Conservation (phyloP, 768 basidiomycete genomes). For the Boletus sp. region DNA sequence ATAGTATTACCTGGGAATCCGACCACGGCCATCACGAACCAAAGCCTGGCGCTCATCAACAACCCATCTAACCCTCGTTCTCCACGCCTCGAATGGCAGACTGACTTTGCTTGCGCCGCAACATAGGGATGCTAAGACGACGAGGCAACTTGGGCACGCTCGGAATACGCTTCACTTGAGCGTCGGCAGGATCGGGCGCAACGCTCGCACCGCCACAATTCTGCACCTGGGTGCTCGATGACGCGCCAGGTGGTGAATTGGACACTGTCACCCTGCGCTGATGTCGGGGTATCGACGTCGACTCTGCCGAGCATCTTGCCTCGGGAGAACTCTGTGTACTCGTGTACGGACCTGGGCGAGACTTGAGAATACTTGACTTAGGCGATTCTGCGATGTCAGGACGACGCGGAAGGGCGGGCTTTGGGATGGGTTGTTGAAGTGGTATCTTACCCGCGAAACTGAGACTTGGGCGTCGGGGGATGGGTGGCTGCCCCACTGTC, state of each 20-base stretch:
- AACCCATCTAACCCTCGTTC: not conserved
- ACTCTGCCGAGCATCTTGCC: not conserved
- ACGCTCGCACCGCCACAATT: not conserved
- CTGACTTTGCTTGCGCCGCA: conserved; percentile 28
- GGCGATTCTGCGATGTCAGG: conserved; percentile 7
- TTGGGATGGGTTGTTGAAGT: not conserved
- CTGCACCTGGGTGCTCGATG: not conserved
- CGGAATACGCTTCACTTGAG: conserved; percentile 12
- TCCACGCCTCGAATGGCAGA: not conserved
- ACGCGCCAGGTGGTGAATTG: conserved; percentile 8
- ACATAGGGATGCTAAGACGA: conserved; percentile 27
- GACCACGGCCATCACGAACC: not conserved
- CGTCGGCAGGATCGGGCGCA: not conserved
- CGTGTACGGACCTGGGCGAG: conserved; percentile 1
- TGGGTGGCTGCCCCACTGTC: not conserved
- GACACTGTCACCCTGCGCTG: conserved; percentile 24
- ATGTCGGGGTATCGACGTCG: conserved; percentile 1
- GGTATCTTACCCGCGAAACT: not conserved
- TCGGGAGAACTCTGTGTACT: conserved; percentile 5
- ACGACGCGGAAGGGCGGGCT: not conserved
- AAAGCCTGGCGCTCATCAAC: not conserved
- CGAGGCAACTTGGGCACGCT: conserved; percentile 27
- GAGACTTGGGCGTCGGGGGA: conserved; percentile 16
- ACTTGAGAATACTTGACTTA: conserved; percentile 16
- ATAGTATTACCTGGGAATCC: not conserved